phyloP scores from a whole-genome alignment of 1,139 yeast genomes.

The Geotrichum restrictum region DNA sequence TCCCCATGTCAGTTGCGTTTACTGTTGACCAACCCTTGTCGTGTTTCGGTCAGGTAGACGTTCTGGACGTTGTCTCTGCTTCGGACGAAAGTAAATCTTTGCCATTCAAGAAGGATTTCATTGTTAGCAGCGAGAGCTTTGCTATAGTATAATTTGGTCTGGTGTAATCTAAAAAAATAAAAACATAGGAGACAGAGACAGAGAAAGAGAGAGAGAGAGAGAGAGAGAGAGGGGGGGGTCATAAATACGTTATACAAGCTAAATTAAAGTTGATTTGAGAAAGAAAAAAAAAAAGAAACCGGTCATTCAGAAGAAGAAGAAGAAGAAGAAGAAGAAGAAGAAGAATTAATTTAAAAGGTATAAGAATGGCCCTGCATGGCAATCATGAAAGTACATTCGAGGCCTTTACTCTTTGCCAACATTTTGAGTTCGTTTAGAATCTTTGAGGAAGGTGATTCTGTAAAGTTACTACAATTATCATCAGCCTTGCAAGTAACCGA shows the following conservation, averaged over 20 bases:
- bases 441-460: conserved; percentile 15
- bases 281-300: neutral
- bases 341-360: neutral
- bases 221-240: neutral
- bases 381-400: conserved; percentile 26
- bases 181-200: neutral
- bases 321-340: neutral
- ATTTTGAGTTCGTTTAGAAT: conserved; percentile 25
- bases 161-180: neutral
- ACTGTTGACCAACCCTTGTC: conserved; percentile 28
- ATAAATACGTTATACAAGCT: no score
- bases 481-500: no score
- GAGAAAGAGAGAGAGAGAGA: neutral
- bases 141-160: conserved; percentile 47
- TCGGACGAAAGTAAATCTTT: conserved; percentile 46
- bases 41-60: conserved; percentile 45
- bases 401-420: conserved; percentile 23
- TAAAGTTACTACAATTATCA: neutral
- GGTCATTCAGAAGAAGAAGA: neutral
- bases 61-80: conserved; percentile 44
- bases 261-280: no score
- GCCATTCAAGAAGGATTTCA: conserved; percentile 68
- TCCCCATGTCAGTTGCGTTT: conserved; percentile 76
- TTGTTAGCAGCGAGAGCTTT: conserved; percentile 61
- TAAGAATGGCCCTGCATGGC: conserved; percentile 27